A percentile compares a stretch with the other conserved stretches of the same genome.
Conservation (phyloP, 306 rosid species). For the Carpinus viminea region DNA sequence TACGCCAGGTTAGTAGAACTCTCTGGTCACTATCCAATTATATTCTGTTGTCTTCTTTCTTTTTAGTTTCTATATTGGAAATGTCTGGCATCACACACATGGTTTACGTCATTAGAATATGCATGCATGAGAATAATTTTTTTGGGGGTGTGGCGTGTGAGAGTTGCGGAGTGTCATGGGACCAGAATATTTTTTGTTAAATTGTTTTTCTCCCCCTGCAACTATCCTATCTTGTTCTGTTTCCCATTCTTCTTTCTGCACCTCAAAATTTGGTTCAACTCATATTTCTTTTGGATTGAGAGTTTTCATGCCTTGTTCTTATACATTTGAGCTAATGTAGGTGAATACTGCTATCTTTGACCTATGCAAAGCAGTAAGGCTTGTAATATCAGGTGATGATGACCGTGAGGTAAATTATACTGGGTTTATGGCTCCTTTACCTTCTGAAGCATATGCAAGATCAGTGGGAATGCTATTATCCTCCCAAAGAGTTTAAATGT, state of each 20-base stretch:
- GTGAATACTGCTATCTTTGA: conserved; percentile 65
- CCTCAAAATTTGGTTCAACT: background rate
- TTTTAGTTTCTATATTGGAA: background rate
- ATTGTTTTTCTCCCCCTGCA: background rate
- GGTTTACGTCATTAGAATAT: background rate
- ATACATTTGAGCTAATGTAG: conserved; percentile 53
- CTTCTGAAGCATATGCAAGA: conserved; percentile 49
- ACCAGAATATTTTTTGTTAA: background rate
- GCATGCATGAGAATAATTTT: background rate
- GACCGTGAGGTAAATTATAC: conserved; percentile 40
- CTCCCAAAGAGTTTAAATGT: conserved; percentile 54
- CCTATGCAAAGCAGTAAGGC: conserved; percentile 78
- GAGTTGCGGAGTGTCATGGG: background rate
- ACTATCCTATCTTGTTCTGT: background rate
- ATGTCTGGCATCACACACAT: background rate
- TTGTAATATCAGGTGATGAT: conserved; percentile 32
- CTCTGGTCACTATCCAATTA: conserved; percentile 25
- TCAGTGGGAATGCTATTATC: conserved; percentile 67
- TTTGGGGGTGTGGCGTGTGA: background rate
- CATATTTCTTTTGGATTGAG: conserved; percentile 12
- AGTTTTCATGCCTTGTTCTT: conserved; percentile 25
- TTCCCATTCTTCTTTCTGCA: background rate
- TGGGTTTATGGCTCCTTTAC: conserved; percentile 47
- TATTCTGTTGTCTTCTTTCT: background rate
- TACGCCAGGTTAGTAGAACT: conserved; percentile 78